These are phyloP conservation scores for Eucalyptus erythrocorys DNA, from an alignment of 345 rosid genomes.

Conservation along the genomic window DNA sequence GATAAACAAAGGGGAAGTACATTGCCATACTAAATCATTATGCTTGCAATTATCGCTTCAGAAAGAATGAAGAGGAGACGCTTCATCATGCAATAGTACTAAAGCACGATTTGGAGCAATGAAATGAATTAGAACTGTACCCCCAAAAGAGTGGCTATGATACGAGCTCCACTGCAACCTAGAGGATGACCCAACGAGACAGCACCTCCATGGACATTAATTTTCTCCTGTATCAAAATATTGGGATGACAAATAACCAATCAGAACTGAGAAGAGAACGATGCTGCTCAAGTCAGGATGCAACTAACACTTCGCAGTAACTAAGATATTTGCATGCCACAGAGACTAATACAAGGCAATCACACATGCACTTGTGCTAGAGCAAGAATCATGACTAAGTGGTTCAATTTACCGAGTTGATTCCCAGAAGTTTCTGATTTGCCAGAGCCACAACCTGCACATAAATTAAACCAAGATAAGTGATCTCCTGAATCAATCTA, in stretches of 20 bases:
- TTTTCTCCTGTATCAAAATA: constrained; percentile 48
- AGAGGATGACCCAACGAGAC: constrained; percentile 95
- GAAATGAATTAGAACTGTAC: constrained; percentile 2
- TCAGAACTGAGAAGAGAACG: neutral
- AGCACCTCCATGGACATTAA: constrained; percentile 93
- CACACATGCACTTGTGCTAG: neutral
- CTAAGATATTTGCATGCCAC: neutral
- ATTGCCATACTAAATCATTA: neutral
- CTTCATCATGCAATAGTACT: neutral
- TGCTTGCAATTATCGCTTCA: neutral
- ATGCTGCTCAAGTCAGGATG: neutral
- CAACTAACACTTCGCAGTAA: neutral
- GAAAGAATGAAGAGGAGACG: neutral
- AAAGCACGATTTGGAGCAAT: neutral
- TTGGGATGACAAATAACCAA: neutral
- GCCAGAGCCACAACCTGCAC: constrained; percentile 91
- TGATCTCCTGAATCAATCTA: neutral
- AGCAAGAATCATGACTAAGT: neutral
- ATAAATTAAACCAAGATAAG: neutral
- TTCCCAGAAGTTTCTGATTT: constrained; percentile 71
- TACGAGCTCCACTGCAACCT: constrained; percentile 99
- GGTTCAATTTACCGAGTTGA: constrained; percentile 54
- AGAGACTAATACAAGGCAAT: neutral
- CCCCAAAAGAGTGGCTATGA: constrained; percentile 90
- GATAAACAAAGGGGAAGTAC: neutral